These are phyloP conservation scores for Toxicodendron radicans DNA, from an alignment of 345 rosid species.

Conservation along the genomic window DNA sequence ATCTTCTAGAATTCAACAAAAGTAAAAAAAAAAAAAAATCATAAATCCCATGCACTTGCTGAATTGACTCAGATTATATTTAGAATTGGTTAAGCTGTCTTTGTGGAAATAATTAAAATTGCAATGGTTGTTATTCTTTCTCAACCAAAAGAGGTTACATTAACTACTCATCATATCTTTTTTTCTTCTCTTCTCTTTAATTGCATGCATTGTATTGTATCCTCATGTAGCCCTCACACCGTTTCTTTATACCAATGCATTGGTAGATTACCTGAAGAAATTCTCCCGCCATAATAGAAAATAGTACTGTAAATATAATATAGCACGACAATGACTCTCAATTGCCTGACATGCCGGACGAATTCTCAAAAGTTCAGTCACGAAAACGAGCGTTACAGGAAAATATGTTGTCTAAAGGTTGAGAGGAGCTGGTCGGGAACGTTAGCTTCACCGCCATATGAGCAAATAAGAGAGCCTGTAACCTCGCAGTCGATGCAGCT, in stretches of 20 bases:
- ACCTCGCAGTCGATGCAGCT: background rate
- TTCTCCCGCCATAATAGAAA: background rate
- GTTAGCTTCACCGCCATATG: slow-evolving; percentile 20
- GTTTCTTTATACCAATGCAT: background rate
- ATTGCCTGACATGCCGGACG: slow-evolving; percentile 62
- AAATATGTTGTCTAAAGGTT: slow-evolving; percentile 19
- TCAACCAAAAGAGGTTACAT: background rate
- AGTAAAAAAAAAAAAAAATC: too few species aligned
- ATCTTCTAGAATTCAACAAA: too few species aligned
- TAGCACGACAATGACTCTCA: slow-evolving; percentile 49
- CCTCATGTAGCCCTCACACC: background rate
- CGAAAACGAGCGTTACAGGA: background rate
- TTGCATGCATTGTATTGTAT: background rate
- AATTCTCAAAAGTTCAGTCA: slow-evolving; percentile 22
- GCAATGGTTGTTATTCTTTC: background rate
- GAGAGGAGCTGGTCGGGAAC: slow-evolving; percentile 55
- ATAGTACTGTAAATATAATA: too few species aligned
- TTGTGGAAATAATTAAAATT: slow-evolving; percentile 16
- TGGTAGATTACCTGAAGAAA: background rate
- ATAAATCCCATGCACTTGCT: too few species aligned
- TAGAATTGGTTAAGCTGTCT: slow-evolving; percentile 24
- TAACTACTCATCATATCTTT: too few species aligned
- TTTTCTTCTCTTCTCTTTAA: background rate
- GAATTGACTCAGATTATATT: too few species aligned
- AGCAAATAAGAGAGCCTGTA: slow-evolving; percentile 21